These are phyloP conservation scores for Adiantum capillusveneris DNA, from an alignment of 75 land plant genomes.

Conservation along the genomic window DNA sequence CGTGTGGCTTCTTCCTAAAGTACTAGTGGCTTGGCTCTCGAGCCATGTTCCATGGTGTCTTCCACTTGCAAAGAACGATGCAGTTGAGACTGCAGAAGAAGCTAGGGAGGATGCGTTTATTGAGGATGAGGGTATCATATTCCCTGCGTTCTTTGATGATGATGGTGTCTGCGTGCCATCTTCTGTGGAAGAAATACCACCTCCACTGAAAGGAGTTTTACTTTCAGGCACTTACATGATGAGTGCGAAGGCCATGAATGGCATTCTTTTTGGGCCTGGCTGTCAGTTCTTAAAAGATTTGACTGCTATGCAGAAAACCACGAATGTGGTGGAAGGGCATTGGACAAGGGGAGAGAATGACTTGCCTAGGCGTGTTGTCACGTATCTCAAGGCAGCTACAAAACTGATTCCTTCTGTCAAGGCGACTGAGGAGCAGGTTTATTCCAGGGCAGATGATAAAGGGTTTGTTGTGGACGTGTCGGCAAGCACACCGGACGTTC, in stretches of 20 bases:
- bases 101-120: not conserved
- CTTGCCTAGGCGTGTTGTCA: slow-evolving; percentile 25
- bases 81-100: not conserved
- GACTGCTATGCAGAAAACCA: slow-evolving; percentile 40
- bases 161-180: slow-evolving; percentile 10
- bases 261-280: slow-evolving; percentile 45
- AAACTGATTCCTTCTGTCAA: slow-evolving; percentile 60
- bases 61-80: too few species aligned
- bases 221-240: slow-evolving; percentile 41
- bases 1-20: too few species aligned
- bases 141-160: slow-evolving; percentile 4
- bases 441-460: slow-evolving; percentile 52
- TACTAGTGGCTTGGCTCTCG: too few species aligned
- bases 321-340: slow-evolving; percentile 39
- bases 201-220: slow-evolving; percentile 58
- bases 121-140: not conserved
- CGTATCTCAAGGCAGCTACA: slow-evolving; percentile 67
- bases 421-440: slow-evolving; percentile 69
- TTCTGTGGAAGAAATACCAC: slow-evolving; percentile 35
- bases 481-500: slow-evolving; percentile 78
- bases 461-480: slow-evolving; percentile 44
- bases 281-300: slow-evolving; percentile 37
- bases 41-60: too few species aligned
- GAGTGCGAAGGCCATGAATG: slow-evolving; percentile 37
- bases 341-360: slow-evolving; percentile 50